A percentile compares a stretch with the other conserved stretches of the same genome.
Conservation (phyloP, 495 filamentous ascomycete species). For the Xylaria bambusicola region DNA sequence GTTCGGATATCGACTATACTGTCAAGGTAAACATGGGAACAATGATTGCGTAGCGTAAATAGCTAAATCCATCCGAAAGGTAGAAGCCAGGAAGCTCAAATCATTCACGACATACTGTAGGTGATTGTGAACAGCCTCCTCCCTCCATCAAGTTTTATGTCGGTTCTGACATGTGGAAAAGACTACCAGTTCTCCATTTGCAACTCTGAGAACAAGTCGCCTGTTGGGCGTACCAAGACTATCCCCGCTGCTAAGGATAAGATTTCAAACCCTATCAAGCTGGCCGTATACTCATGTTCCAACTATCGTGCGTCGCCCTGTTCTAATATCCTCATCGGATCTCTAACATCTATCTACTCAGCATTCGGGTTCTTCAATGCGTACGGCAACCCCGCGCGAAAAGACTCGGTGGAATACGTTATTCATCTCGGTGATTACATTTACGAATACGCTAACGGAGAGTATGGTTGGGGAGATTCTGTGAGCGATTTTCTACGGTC, state of each 20-base stretch:
- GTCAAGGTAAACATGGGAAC: conserved; percentile 49
- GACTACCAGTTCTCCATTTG: conserved; percentile 56
- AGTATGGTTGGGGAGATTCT: conserved; percentile 57
- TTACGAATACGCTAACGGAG: conserved; percentile 59
- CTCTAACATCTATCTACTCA: conserved; percentile 18
- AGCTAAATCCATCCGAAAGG: conserved; percentile 27
- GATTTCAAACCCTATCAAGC: conserved; percentile 40
- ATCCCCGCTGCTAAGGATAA: conserved; percentile 42
- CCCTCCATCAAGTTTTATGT: neutral
- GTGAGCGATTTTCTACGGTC: too few species aligned
- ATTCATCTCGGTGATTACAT: conserved; percentile 68
- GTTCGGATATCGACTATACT: conserved; percentile 66
- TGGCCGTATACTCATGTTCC: conserved; percentile 56
- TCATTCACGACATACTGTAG: conserved; percentile 58
- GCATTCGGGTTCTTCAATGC: conserved; percentile 63
- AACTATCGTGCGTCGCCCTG: conserved; percentile 50
- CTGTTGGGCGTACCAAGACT: conserved; percentile 56
- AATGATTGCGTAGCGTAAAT: neutral
- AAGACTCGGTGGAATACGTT: conserved; percentile 66
- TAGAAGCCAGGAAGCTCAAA: conserved; percentile 59
- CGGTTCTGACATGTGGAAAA: conserved; percentile 2
- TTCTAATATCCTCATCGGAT: conserved; percentile 17
- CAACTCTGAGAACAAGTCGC: conserved; percentile 43
- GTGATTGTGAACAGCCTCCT: neutral
- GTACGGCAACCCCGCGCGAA: conserved; percentile 64